Conservation (phyloP, 179 eudicot genomes). For the Monotropa hypopitys region DNA sequence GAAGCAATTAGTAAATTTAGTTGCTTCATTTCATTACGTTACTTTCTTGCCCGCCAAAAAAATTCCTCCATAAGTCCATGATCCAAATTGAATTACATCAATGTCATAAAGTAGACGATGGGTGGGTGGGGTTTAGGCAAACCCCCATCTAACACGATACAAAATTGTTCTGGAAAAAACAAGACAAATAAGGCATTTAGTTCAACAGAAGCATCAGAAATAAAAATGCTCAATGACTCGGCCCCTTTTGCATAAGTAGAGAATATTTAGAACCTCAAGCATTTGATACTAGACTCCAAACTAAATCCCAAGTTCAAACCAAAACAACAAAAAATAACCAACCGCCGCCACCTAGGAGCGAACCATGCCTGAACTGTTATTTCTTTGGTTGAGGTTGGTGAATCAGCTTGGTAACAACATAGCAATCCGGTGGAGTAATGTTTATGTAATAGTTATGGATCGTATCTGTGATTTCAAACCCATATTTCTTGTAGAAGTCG, state of each 20-base stretch:
- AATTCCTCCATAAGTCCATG: not conserved
- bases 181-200: not conserved
- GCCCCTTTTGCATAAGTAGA: not conserved
- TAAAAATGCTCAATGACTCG: not conserved
- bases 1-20: too few relatives aligned
- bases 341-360: not conserved
- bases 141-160: not conserved
- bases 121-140: not conserved
- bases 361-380: constrained; percentile 16
- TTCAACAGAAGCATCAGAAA: not conserved
- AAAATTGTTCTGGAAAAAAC: not conserved
- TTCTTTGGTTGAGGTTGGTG: constrained; percentile 41
- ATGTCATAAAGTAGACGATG: not conserved
- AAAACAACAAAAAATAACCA: not conserved
- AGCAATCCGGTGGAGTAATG: constrained; percentile 87
- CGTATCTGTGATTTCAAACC: constrained; percentile 81
- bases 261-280: constrained; percentile 2
- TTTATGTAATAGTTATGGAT: constrained; percentile 75
- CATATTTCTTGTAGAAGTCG: constrained; percentile 78
- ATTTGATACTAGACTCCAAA: not conserved
- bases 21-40: too few relatives aligned
- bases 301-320: not conserved
- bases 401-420: constrained; percentile 53
- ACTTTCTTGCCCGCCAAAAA: too few relatives aligned
- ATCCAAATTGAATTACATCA: not conserved